These are phyloP conservation scores for Mycena filopes DNA, from an alignment of 768 basidiomycete genomes.

Conservation along the genomic window DNA sequence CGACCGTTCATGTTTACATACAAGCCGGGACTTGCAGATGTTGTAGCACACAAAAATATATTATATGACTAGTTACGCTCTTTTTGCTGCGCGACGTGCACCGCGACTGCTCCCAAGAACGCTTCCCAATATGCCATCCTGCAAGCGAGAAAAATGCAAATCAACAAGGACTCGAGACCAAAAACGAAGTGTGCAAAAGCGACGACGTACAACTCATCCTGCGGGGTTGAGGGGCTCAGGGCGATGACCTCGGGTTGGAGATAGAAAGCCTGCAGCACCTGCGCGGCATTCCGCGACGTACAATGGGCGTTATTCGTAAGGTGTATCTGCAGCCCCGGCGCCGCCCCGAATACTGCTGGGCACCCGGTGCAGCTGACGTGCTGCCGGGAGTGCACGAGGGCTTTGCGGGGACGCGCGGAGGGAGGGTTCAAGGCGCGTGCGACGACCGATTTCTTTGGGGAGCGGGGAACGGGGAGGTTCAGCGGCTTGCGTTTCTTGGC, in stretches of 20 bases:
- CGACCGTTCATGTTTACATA: neutral
- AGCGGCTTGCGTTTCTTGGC: slow-evolving; percentile 6
- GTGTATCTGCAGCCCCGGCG: neutral
- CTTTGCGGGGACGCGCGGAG: neutral
- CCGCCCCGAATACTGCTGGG: neutral
- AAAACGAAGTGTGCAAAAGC: neutral
- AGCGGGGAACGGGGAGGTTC: neutral
- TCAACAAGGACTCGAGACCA: neutral
- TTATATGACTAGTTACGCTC: slow-evolving; percentile 1
- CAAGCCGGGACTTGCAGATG: slow-evolving; percentile 18
- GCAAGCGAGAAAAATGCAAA: no score
- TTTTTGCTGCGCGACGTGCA: neutral
- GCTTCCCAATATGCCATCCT: slow-evolving; percentile 1
- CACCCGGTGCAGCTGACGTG: neutral
- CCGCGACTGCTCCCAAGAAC: neutral
- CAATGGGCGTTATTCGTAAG: neutral
- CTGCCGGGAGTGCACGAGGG: neutral
- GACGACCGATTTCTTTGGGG: neutral
- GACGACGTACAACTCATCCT: neutral
- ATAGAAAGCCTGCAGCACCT: neutral
- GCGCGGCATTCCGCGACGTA: neutral
- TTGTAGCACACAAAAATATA: slow-evolving; percentile 19
- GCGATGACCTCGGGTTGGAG: neutral
- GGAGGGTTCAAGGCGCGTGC: neutral
- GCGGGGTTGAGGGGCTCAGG: neutral